Conservation (phyloP, 495 filamentous ascomycete species). For the Haplographium delicatum region DNA sequence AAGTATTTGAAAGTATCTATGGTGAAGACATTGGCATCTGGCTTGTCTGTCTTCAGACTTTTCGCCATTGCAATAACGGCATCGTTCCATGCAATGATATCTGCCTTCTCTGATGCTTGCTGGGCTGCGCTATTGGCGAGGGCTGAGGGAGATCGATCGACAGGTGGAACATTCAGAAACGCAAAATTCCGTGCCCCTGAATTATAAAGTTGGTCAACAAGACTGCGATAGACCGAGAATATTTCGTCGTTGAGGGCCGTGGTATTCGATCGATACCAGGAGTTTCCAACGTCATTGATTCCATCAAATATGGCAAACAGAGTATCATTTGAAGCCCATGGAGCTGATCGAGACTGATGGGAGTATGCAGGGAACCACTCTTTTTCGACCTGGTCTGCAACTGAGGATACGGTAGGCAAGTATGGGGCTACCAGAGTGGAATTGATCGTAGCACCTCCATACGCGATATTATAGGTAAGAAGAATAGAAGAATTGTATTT, state of each 20-base stretch:
- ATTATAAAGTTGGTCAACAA: slow-evolving; percentile 33
- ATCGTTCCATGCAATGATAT: slow-evolving; percentile 27
- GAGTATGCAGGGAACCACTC: slow-evolving; percentile 27
- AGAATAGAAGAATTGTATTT: slow-evolving; percentile 40
- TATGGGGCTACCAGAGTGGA: slow-evolving; percentile 50
- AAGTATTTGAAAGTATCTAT: slow-evolving; percentile 46
- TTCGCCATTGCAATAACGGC: slow-evolving; percentile 29
- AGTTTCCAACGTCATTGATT: slow-evolving; percentile 73
- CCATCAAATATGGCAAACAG: slow-evolving; percentile 73
- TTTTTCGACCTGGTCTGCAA: slow-evolving; percentile 53
- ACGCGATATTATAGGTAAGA: slow-evolving; percentile 64
- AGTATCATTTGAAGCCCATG: slow-evolving; percentile 55
- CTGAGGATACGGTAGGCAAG: slow-evolving; percentile 44
- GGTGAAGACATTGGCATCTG: slow-evolving; percentile 37
- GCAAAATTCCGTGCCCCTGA: slow-evolving; percentile 42
- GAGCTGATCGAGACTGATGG: slow-evolving; percentile 33
- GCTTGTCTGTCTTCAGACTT: slow-evolving; percentile 31
- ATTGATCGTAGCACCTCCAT: slow-evolving; percentile 65
- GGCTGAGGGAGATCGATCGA: slow-evolving; percentile 36
- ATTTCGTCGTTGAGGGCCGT: slow-evolving; percentile 27
- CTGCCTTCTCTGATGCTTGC: slow-evolving; percentile 18
- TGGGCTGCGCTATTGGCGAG: background rate
- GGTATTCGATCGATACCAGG: slow-evolving; percentile 38
- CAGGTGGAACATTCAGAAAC: slow-evolving; percentile 47
- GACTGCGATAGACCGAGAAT: slow-evolving; percentile 32